Evolutionary conservation across 2,329 filamentous ascomycete genomes (phyloP).

Genomic region (Huntiella bhutanensis): DNA sequence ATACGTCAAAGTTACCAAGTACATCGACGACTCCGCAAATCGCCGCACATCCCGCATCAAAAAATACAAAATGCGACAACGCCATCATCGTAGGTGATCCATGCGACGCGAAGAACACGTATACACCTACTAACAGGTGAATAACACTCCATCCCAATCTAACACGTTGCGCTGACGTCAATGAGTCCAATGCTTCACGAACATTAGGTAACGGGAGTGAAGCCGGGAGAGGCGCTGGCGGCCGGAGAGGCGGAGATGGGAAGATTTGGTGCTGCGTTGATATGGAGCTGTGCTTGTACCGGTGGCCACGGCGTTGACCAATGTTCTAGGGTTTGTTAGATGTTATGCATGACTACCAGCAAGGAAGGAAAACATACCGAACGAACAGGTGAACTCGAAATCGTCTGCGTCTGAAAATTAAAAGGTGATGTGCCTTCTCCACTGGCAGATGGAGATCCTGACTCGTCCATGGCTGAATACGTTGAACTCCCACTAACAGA

Average conservation of each 20-base stretch:
- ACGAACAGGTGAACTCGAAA: slow-evolving; percentile 58
- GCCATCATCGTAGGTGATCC: slow-evolving; percentile 83
- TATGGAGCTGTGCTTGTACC: slow-evolving; percentile 93
- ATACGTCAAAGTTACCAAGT: slow-evolving; percentile 91
- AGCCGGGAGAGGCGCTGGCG: slow-evolving; percentile 74
- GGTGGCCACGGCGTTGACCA: slow-evolving; percentile 81
- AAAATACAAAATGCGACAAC: slow-evolving; percentile 81
- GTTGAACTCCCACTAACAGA: too few species aligned
- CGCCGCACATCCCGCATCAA: slow-evolving; percentile 81
- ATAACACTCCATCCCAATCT: slow-evolving; percentile 79
- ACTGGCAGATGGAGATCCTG: too few species aligned
- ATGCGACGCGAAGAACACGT: slow-evolving; percentile 69
- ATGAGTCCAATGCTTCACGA: slow-evolving; percentile 71
- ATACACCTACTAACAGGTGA: slow-evolving; percentile 65
- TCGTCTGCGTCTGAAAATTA: slow-evolving; percentile 77
- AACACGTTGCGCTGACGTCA: slow-evolving; percentile 70
- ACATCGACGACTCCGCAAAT: slow-evolving; percentile 87
- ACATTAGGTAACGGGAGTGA: slow-evolving; percentile 82
- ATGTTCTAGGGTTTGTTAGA: slow-evolving; percentile 42
- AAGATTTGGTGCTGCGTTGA: slow-evolving; percentile 83
- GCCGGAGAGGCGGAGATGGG: slow-evolving; percentile 69
- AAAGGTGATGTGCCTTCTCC: slow-evolving; percentile 44
- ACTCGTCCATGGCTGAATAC: too few species aligned
- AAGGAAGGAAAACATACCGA: slow-evolving; percentile 33
- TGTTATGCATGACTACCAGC: not conserved